Evolutionary conservation across 352 stramenopile genomes (phyloP).

Genomic region (Lagenidium sp.): DNA sequence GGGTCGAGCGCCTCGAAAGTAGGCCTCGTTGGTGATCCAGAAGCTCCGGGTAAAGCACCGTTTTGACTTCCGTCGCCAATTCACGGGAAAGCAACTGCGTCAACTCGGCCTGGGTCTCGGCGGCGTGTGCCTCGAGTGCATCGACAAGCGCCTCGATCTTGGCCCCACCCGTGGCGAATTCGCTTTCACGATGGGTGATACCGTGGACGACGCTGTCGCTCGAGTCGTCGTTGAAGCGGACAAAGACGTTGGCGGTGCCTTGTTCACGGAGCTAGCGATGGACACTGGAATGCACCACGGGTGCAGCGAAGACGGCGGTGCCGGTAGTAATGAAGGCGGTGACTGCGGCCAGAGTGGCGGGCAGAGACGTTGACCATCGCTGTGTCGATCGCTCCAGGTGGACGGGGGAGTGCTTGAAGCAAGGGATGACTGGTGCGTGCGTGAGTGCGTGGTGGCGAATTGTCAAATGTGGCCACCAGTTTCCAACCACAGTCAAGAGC

Average conservation of each 20-base stretch:
- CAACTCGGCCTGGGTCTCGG: background rate
- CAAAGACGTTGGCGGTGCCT: slow-evolving; percentile 3
- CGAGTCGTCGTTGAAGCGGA: background rate
- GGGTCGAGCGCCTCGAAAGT: slow-evolving; percentile 10
- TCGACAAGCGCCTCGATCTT: slow-evolving; percentile 1
- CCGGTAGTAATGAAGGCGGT: no score
- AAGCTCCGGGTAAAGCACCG: background rate
- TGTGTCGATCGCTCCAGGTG: no score
- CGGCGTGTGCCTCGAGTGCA: background rate
- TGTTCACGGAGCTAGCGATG: slow-evolving; percentile 2
- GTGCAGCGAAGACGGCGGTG: no score
- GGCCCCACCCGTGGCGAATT: background rate
- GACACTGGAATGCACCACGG: background rate
- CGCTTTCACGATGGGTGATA: background rate
- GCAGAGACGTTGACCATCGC: no score
- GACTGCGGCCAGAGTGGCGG: no score
- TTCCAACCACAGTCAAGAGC: no score
- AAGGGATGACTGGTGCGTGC: no score
- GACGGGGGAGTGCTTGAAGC: no score
- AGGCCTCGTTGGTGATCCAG: slow-evolving; percentile 20
- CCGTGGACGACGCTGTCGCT: background rate
- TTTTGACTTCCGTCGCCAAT: no score
- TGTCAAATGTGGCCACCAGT: no score
- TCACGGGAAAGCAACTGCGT: background rate
- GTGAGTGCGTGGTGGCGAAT: no score